Conservation (phyloP, 2,329 filamentous ascomycete species). For the Claviceps sp. region DNA sequence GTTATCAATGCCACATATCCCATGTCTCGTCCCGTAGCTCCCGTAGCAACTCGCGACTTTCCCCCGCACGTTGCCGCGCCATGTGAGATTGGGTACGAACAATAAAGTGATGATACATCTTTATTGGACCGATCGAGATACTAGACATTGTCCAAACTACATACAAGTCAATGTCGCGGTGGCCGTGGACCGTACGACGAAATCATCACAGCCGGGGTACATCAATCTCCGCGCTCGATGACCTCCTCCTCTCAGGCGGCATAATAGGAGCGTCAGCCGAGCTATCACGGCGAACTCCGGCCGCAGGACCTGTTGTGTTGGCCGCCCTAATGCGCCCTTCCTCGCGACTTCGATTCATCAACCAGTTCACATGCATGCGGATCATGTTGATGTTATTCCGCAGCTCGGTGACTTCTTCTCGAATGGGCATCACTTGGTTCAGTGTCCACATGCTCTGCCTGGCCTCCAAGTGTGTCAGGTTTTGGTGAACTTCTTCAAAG, state of each 20-base stretch:
- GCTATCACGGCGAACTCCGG: constrained; percentile 19
- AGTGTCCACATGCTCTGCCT: constrained; percentile 47
- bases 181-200: too few species aligned
- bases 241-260: constrained; percentile 23
- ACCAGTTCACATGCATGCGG: constrained; percentile 46
- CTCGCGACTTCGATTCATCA: constrained; percentile 38
- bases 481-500: constrained; percentile 43
- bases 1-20: neutral
- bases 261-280: constrained; percentile 14
- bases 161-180: too few species aligned
- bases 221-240: constrained; percentile 24
- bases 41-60: too few species aligned
- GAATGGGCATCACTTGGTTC: constrained; percentile 47
- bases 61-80: too few species aligned
- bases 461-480: constrained; percentile 43
- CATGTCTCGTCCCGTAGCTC: too few species aligned
- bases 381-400: constrained; percentile 43
- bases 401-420: constrained; percentile 48
- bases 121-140: too few species aligned
- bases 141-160: too few species aligned
- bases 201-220: constrained; percentile 21
- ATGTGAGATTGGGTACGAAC: neutral
- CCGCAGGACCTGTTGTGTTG: constrained; percentile 19
- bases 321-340: constrained; percentile 28
- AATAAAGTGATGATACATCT: neutral